These are phyloP conservation scores for Emericellopsis cladophorae DNA, from an alignment of 2,329 filamentous ascomycete species.

Conservation along the genomic window DNA sequence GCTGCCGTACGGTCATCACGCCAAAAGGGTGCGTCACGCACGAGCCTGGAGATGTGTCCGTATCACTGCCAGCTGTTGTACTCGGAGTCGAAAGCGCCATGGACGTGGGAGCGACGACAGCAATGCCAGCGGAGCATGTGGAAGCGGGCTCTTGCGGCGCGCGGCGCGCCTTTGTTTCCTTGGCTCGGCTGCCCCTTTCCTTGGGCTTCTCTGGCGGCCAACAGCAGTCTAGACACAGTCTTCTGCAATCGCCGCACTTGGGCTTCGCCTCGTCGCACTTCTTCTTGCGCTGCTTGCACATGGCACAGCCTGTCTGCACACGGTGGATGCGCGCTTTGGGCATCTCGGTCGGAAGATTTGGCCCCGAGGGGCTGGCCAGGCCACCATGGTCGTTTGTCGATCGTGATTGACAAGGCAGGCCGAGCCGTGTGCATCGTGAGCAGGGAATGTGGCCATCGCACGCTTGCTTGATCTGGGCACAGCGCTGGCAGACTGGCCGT, in stretches of 20 bases:
- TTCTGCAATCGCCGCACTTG: slow-evolving; percentile 23
- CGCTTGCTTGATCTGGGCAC: slow-evolving; percentile 22
- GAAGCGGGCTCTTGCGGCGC: not conserved
- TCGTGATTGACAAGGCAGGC: slow-evolving; percentile 16
- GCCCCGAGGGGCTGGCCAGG: not conserved
- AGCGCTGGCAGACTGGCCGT: slow-evolving; percentile 16
- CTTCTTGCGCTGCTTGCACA: slow-evolving; percentile 32
- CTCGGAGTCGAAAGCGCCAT: not conserved
- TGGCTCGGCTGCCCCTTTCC: not conserved
- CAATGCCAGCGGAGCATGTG: not conserved
- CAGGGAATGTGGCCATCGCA: slow-evolving; percentile 19
- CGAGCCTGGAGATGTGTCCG: not conserved
- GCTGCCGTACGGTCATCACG: not conserved
- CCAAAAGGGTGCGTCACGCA: not conserved
- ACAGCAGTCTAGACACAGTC: slow-evolving; percentile 18
- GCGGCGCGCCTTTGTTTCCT: not conserved
- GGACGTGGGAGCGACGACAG: no score
- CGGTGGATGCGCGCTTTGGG: slow-evolving; percentile 19
- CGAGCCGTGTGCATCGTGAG: slow-evolving; percentile 17
- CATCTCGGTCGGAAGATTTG: slow-evolving; percentile 4
- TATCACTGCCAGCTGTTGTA: not conserved
- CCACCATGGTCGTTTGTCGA: slow-evolving; percentile 6
- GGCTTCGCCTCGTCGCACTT: slow-evolving; percentile 33
- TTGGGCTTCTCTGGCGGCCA: slow-evolving; percentile 11
- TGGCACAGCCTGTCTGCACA: slow-evolving; percentile 26